phyloP scores from a whole-genome alignment of 495 filamentous ascomycete species.

The Trichoderma asperelloides region DNA sequence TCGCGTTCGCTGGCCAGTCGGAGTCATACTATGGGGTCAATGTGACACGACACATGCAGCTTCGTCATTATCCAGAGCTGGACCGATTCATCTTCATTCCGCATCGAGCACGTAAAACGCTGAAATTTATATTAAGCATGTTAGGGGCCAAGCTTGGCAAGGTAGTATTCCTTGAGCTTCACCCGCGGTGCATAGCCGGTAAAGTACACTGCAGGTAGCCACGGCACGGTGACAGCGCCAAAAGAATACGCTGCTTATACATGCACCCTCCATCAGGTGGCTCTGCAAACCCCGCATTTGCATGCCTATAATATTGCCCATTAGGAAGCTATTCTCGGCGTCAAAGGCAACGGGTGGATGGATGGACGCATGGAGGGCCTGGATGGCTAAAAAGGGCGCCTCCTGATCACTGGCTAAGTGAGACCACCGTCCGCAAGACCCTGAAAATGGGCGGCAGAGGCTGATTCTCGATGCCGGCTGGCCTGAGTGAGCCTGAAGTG shows the following conservation, averaged over 20 bases:
- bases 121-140: background rate
- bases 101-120: background rate
- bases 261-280: background rate
- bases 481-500: background rate
- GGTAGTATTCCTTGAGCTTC: background rate
- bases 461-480: background rate
- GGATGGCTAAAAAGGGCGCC: background rate
- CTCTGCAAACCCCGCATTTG: background rate
- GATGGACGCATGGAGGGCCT: background rate
- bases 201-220: background rate
- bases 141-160: background rate
- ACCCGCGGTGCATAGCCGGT: background rate
- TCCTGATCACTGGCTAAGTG: background rate
- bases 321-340: background rate
- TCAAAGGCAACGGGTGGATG: background rate
- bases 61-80: conserved; percentile 4
- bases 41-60: conserved; percentile 5
- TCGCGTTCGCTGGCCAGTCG: background rate
- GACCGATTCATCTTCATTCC: background rate
- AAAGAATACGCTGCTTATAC: background rate
- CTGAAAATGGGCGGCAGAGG: background rate
- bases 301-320: background rate
- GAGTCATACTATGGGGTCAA: background rate
- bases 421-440: too few relatives aligned
- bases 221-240: background rate